Evolutionary conservation across 2,329 filamentous ascomycete genomes (phyloP), one percentile per base, ranked within the genome.

Genomic region (Biscogniauxia mediterranea): DNA sequence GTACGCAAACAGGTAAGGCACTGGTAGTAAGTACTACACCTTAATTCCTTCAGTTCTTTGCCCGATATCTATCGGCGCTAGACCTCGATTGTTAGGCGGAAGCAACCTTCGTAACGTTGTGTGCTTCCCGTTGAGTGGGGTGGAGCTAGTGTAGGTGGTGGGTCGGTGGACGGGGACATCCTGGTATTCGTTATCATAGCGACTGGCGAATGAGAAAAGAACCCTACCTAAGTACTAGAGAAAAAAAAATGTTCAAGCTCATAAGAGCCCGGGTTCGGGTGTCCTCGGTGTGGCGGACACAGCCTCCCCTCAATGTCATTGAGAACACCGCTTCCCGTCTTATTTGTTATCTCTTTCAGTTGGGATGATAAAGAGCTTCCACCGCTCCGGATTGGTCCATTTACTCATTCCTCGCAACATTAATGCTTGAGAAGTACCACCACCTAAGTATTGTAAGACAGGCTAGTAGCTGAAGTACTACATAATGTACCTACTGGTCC

Each of bases 151-250:
- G n/a, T n/a, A n/a, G n/a, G n/a, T n/a, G n/a, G 25, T 26, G 19
- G 9, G n/a, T 25, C 28, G 5, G n/a, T 49, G 25, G 42, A 38
- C 17, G 38, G 38, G 28, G 42, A 19, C 11, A 49, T 25, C 20
- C n/a, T n/a, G 38, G 46, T 9, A 46, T 55, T 50, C 54, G 64
- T 66, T 66, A 66, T 66, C 64, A 60, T 55, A 25, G 46, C 21
- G n/a, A 62, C 49, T 57, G 26, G 21, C 64, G 60, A 66, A 66
- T 66, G 51, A 61, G 53, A 49, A 28, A 11, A 38, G 23, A 23
- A 23, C 23, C 23, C 23, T 23, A 23, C n/a, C n/a, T n/a, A n/a
- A n/a, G n/a, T n/a, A n/a, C n/a, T 17, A n/a, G 38, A 46, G 13
- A 11, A 46, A 46, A n/a, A 17, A 15, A 46, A 46, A n/a, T 3